A percentile compares a stretch with the other conserved stretches of the same genome.
Conservation (phyloP, 805 yeast species). For the Komagataella pastoris region DNA sequence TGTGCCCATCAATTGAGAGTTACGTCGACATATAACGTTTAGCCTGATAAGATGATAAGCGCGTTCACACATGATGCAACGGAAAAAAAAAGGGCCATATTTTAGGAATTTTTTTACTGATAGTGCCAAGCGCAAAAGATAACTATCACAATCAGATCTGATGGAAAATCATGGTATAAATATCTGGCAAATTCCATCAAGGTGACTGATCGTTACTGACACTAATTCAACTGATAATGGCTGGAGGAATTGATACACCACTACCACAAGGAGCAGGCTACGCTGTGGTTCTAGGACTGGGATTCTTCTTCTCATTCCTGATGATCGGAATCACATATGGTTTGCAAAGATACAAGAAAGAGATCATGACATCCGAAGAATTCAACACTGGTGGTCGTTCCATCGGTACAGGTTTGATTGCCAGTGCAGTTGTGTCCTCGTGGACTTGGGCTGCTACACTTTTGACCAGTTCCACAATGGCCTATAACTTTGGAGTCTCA, state of each 20-base stretch:
- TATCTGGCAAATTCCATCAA: not conserved
- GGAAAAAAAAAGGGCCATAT: not conserved
- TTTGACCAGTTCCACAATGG: constrained; percentile 64
- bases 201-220: not conserved
- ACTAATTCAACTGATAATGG: not conserved
- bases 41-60: not conserved
- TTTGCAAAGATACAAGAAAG: constrained; percentile 68
- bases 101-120: too few relatives aligned
- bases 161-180: not conserved
- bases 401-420: constrained; percentile 72
- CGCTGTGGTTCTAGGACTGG: constrained; percentile 82
- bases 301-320: constrained; percentile 53
- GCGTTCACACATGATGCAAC: not conserved
- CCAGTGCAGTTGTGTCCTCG: constrained; percentile 83
- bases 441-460: constrained; percentile 94
- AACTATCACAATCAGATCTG: not conserved
- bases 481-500: constrained; percentile 62
- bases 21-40: too few relatives aligned
- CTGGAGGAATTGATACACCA: constrained; percentile 5
- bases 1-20: not conserved
- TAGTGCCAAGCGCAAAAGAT: not conserved
- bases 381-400: constrained; percentile 88
- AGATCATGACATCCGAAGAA: constrained; percentile 84
- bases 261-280: constrained; percentile 72
- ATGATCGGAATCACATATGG: constrained; percentile 69